Base-by-base conservation (phyloP, 106 monocot species). In the Dioscorea alata region DNA sequence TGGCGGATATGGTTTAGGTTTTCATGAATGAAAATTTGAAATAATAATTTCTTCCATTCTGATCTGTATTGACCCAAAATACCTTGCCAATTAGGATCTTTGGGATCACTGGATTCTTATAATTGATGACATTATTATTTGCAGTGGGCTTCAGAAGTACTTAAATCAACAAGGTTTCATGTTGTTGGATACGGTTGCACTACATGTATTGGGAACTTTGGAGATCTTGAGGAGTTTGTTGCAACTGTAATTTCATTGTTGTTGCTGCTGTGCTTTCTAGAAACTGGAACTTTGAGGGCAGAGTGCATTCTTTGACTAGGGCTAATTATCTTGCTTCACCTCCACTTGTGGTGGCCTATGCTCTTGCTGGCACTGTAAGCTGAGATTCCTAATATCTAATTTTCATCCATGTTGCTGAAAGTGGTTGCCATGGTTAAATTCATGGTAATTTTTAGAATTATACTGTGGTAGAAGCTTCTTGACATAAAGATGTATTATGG, bases 301-400 rank as follows among this genome's bases (percentile, higher is more conserved):
- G 94, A 19, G 94, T 94, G 24, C 90, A 94, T 85, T 82, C 94
- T 5, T 67, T 94, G 70, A 94, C 94, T 63, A 71, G 90, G 68
- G 94, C 94, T 8, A 94, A 94, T 75, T 94, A 90, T 73, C 90
- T 94, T 65, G 94, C 94, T 60, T 94, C 94, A 33, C 94, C 94
- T 16, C 94, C 93, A 34, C 84, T 94, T 61, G 94, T 90, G 56
- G 94, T 94, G 28, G 94, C 90, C 66, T 94, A 94, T 76, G 87
- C 94, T 68, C 84, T 94, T 65, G 89, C 89, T 69, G 93, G 93
- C 67, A 94, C 93, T 6, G 93, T 94, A 83, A 75, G 84, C 71
- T 20, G 12, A 61, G n/a, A 48, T 12, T 60, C 6, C 49, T 69
- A 33, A 31, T 60, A 25, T 64, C 18, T 50, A 23, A 24, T 50